Evolutionary conservation across 2,329 filamentous ascomycete species (phyloP), one percentile per base, ranked within the genome.

Genomic region (Albifimbria verrucaria): DNA sequence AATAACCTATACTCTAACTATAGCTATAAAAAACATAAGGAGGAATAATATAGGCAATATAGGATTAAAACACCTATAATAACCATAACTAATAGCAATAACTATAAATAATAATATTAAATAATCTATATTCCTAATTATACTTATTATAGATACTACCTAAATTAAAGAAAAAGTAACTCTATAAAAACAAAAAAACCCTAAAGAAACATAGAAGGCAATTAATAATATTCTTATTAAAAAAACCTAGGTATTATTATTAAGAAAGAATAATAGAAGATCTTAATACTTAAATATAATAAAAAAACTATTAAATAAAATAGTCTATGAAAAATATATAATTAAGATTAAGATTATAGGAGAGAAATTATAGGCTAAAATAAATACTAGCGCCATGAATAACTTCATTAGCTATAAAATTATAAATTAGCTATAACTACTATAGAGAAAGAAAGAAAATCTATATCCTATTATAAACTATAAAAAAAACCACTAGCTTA

Each of bases 211-310:
- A 25, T 52, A 42, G n/a, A 43, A 48, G 22, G 46, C 12, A 39
- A 55, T 47, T 39, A 56, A 26, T 25, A 54, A 24, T 52, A 53
- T 53, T 49, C 52, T 32, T 32, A 54, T 55, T 55, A 54, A 48
- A 53, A 52, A 39, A 54, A 57, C 22, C 24, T 55, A 45, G 47
- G 55, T 56, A 57, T 55, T 58, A 58, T 59, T n/a, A 23, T 1
- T 25, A 28, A 1, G 46, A 23, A 23, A 50, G 17, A 42, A 48
- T 36, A 46, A 54, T 48, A 20, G 51, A 24, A 12, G 41, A 7
- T 9, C 39, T 47, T 49, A 39, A 52, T 48, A 48, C 28, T 23
- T 18, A 7, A 2, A 24, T 52, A 51, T 9, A 51, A 32, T 43
- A 48, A 44, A n/a, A 11, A 21, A 54, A 18, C 7, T 26, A 45